Evolutionary conservation across 306 rosid genomes (phyloP).

Genomic region (Dicorynia guianensis): DNA sequence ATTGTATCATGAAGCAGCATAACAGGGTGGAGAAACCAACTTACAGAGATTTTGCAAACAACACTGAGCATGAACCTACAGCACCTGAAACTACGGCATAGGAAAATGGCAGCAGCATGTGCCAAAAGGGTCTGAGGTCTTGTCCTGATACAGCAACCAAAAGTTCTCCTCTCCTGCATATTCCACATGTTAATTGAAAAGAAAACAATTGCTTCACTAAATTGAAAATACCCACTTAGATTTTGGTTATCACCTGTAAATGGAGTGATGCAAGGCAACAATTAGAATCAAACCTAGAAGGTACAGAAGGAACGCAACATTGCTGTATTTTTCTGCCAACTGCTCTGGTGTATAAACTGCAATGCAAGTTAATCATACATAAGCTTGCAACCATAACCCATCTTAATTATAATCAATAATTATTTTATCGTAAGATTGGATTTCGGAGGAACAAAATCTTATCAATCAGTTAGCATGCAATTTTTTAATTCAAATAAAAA

Average conservation of each 20-base stretch:
- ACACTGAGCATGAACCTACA: conserved; percentile 95
- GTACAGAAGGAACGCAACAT: conserved; percentile 81
- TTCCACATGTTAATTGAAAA: conserved; percentile 37
- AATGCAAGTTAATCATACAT: conserved; percentile 45
- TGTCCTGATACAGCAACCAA: conserved; percentile 73
- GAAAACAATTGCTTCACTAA: conserved; percentile 10
- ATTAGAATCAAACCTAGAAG: conserved; percentile 77
- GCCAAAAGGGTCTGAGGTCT: conserved; percentile 88
- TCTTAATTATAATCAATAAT: conserved; percentile 5
- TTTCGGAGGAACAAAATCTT: not conserved
- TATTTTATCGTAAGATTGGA: not conserved
- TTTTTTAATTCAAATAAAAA: not conserved
- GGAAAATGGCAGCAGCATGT: conserved; percentile 87
- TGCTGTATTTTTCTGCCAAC: conserved; percentile 93
- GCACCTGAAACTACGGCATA: conserved; percentile 99
- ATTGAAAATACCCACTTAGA: conserved; percentile 32
- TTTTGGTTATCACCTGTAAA: conserved; percentile 67
- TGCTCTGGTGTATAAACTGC: conserved; percentile 97
- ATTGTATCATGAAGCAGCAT: conserved; percentile 30
- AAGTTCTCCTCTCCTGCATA: conserved; percentile 86
- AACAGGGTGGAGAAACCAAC: conserved; percentile 47
- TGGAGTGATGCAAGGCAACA: conserved; percentile 79
- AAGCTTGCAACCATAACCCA: conserved; percentile 27
- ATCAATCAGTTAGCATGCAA: conserved; percentile 33
- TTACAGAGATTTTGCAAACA: conserved; percentile 99